Evolutionary conservation across 108 stramenopile genomes (phyloP).

Genomic region (Skeletonema marinoi): DNA sequence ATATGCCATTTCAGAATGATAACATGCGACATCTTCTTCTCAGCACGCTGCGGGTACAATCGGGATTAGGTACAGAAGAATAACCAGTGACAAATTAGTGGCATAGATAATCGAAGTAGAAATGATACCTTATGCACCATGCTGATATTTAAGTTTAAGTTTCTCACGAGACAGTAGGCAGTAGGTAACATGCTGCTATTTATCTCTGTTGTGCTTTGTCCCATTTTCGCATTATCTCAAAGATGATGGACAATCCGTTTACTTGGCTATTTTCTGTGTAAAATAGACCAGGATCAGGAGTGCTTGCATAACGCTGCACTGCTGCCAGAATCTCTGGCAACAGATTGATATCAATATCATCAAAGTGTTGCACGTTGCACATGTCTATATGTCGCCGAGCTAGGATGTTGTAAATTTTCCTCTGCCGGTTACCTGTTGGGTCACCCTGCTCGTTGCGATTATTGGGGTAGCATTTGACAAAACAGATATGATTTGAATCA

Average conservation of each 20-base stretch:
- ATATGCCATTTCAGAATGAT: no score
- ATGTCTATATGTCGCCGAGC: background rate
- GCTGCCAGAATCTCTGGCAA: background rate
- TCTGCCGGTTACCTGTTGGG: background rate
- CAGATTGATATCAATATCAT: background rate
- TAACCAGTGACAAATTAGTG: no score
- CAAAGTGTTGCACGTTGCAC: background rate
- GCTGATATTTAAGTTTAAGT: no score
- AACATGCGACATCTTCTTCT: no score
- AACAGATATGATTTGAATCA: background rate
- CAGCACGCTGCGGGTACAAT: no score
- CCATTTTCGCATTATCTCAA: background rate
- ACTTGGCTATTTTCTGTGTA: background rate
- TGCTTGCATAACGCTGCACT: background rate
- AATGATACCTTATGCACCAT: no score
- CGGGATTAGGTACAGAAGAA: no score
- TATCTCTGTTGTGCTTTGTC: background rate
- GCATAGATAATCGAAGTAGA: no score
- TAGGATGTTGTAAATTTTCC: background rate
- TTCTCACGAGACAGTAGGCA: no score
- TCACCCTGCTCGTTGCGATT: background rate
- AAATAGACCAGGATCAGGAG: background rate
- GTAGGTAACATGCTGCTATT: no score
- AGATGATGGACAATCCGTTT: background rate
- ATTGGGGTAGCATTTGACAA: background rate